Base-by-base conservation (phyloP, 768 basidiomycete genomes). In the Lactifluus hygrophoroides region DNA sequence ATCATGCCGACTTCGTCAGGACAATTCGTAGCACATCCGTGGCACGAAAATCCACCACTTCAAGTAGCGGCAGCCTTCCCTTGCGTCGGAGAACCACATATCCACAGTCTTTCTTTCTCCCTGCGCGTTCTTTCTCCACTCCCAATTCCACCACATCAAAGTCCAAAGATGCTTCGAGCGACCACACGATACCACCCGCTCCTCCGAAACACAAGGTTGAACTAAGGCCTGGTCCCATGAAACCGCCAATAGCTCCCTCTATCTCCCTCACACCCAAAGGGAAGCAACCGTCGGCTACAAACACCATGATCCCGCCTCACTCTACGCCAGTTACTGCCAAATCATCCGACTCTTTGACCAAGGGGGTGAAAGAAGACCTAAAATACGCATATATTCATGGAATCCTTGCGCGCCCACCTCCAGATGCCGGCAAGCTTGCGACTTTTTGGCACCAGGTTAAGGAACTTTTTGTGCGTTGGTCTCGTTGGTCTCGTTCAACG, bases 371-470 rank as follows among this genome's bases (percentile, higher is more conserved):
- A 57, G 76, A 80, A 43, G 88, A 89, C 66, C 76, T 87, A 27
- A 73, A 75, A 23, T 78, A 85, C 49, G 90, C 90, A 34, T 75
- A 78, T 51, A 73, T 77, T 13, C 84, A 84, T 56, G 90, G 89
- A 14, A 81, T 89, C 35, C 73, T 92, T 27, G 72, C 70, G 3
- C 85, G 88, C 4, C 81, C 86, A 1, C 86, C 88, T 0, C 72
- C 76, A 30, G 76, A 77, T 63, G 85, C 88, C 3, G 80, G 78
- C 17, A 76, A 78, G 70, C 73, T 82, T 54, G 76, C 73, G 61
- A 77, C 74, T 37, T 78, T 79, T 45, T 69, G 66, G 46, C 80
- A 80, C 53, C 77, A 80, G 58, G 77, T 68, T 4, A 64, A 80
- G 64, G 75, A 80, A 59, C 69, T 77, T 49, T 70, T 79, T 57